Evolutionary conservation across 139 green algal genomes (phyloP).

Genomic region (Pseudopediastrum boryanum): DNA sequence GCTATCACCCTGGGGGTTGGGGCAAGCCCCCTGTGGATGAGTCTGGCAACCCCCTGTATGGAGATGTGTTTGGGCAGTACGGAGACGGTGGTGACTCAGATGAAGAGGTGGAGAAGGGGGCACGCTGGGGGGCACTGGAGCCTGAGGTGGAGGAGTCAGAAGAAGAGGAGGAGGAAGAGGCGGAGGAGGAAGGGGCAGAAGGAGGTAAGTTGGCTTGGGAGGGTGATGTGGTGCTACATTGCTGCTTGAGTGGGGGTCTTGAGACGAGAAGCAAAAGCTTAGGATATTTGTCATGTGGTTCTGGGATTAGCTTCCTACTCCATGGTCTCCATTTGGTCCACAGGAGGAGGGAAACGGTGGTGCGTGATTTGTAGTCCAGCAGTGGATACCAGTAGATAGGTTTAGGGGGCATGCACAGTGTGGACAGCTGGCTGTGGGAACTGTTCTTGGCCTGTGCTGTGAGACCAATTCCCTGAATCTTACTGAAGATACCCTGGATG

Average conservation of each 20-base stretch:
- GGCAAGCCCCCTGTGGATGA: conserved; percentile 98
- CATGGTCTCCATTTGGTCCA: no score
- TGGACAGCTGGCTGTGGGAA: neutral
- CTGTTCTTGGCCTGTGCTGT: no score
- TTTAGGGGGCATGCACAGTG: neutral
- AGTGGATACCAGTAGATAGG: no score
- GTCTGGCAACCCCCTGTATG: conserved; percentile 91
- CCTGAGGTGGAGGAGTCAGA: conserved; percentile 62
- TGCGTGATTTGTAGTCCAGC: no score
- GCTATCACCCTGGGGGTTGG: conserved; percentile 94
- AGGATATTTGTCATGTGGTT: no score
- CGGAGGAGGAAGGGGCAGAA: conserved; percentile 64
- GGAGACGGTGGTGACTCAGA: conserved; percentile 41
- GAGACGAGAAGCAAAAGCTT: no score
- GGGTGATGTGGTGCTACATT: conserved; percentile 48
- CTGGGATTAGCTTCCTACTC: no score
- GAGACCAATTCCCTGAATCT: neutral
- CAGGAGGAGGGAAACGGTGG: no score
- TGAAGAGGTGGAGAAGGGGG: conserved; percentile 72
- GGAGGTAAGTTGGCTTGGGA: conserved; percentile 54
- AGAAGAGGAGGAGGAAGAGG: conserved; percentile 61
- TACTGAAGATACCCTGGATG: neutral
- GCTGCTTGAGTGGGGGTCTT: no score
- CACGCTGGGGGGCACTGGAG: conserved; percentile 82
- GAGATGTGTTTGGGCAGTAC: conserved; percentile 89